Evolutionary conservation across 345 rosid species (phyloP).

Genomic region (Citrus unshiu): DNA sequence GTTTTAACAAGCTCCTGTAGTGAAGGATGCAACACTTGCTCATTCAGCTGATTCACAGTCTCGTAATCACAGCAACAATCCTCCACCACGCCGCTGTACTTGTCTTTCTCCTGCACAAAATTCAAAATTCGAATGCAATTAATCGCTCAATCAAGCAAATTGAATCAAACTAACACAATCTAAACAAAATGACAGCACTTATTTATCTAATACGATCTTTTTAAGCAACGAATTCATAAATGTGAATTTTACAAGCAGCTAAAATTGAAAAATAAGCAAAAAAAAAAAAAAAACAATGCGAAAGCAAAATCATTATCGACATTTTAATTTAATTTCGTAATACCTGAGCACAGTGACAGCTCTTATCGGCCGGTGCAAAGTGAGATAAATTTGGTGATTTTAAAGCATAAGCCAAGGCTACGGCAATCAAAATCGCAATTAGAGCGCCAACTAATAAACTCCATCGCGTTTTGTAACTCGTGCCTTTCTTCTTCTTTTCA

Average conservation of each 20-base stretch:
- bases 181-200: conserved; percentile 31
- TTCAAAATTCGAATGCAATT: not conserved
- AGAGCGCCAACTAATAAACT: conserved; percentile 39
- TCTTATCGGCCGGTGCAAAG: conserved; percentile 20
- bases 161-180: not conserved
- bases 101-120: conserved; percentile 23
- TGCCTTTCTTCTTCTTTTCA: conserved; percentile 14
- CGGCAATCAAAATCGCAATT: conserved; percentile 38
- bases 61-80: conserved; percentile 95
- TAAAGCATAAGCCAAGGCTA: conserved; percentile 28
- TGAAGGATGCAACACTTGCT: conserved; percentile 64
- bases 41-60: conserved; percentile 68
- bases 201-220: conserved; percentile 22
- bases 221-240: not conserved
- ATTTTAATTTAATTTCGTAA: not conserved
- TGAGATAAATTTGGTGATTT: conserved; percentile 26
- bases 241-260: not conserved
- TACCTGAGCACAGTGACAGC: conserved; percentile 69
- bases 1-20: conserved; percentile 81
- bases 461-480: conserved; percentile 25
- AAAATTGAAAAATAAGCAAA: not conserved
- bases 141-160: not conserved
- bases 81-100: conserved; percentile 58
- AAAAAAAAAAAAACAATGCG: not conserved
- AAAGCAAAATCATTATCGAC: not conserved